Conservation (phyloP, 106 monocot genomes). For the Xerophyta viscosa region DNA sequence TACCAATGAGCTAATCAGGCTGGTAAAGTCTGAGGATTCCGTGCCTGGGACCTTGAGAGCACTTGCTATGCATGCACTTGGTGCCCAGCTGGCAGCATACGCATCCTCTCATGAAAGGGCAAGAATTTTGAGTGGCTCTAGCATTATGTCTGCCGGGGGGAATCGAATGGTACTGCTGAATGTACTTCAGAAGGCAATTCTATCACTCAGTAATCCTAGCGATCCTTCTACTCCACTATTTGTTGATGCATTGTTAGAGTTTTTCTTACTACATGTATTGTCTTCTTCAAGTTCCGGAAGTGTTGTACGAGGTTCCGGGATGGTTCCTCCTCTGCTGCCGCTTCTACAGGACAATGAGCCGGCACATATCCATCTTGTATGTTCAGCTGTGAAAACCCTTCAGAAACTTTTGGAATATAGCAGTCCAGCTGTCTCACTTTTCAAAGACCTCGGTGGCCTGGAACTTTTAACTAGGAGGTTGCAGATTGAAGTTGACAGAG, state of each 20-base stretch:
- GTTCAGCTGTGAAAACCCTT: conserved; percentile 78
- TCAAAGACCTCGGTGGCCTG: conserved; percentile 93
- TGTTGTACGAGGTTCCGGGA: conserved; percentile 70
- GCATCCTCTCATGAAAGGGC: conserved; percentile 94
- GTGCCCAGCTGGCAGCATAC: conserved; percentile 92
- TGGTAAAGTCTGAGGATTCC: conserved; percentile 84
- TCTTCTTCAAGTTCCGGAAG: conserved; percentile 96
- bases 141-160: conserved; percentile 90
- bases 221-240: conserved; percentile 83
- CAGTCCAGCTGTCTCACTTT: conserved; percentile 76
- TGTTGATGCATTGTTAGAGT: conserved; percentile 94
- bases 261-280: conserved; percentile 88
- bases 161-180: conserved; percentile 86
- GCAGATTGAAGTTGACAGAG: conserved; percentile 72
- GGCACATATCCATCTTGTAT: conserved; percentile 78
- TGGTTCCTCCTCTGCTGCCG: conserved; percentile 83
- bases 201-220: conserved; percentile 57
- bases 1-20: conserved; percentile 84
- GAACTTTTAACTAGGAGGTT: conserved; percentile 78
- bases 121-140: conserved; percentile 83
- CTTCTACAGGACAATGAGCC: conserved; percentile 69
- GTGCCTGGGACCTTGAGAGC: conserved; percentile 73
- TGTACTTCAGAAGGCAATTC: conserved; percentile 88
- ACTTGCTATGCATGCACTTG: conserved; percentile 91
- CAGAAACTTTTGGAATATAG: conserved; percentile 97